Base-by-base conservation (phyloP, 306 rosid genomes). In the Clitoria ternatea region DNA sequence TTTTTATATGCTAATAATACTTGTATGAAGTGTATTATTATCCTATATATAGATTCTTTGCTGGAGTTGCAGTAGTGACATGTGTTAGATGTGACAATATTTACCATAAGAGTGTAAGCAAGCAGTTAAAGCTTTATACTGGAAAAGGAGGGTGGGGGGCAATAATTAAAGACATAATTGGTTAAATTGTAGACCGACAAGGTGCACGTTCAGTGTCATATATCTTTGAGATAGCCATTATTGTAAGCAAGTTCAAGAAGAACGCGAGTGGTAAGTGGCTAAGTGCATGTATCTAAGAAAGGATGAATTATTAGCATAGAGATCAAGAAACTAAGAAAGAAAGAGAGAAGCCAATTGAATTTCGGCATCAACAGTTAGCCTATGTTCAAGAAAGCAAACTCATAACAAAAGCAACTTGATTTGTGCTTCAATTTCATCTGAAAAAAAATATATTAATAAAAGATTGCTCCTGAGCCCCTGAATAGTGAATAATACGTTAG, bases 191-290 rank as follows among this genome's bases (percentile, higher is more conserved):
- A 61, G 36, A 30, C 72, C 80, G 85, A 83, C 83, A 82, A 61
- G 81, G 61, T 80, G 84, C 80, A 85, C 70, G 67, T 71, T 70
- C 73, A 23, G 40, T 80, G 73, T 66, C 80, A 68, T 37, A 32
- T 32, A 32, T 56, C 20, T 66, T 79, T 36, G 69, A 45, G 72
- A 4, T 44, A 56, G 14, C 52, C 70, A 66, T 67, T 62, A 70
- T 80, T 80, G 74, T 72, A 26, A 67, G 77, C 72, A 68, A 72
- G 61, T 64, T 81, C 32, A 67, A 40, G 39, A 82, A 73, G 52
- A 79, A 49, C 79, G 62, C 15, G 57, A 78, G 55, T 29, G 71
- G 52, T 43, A 77, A 65, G 64, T 72, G 73, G 71, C 47, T 43
- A 77, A 65, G 64, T 72, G 73, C 82, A 52, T 84, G 83, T 1